Base-by-base conservation (phyloP, 495 filamentous ascomycete species). In the Lindgomyces ingoldianus region DNA sequence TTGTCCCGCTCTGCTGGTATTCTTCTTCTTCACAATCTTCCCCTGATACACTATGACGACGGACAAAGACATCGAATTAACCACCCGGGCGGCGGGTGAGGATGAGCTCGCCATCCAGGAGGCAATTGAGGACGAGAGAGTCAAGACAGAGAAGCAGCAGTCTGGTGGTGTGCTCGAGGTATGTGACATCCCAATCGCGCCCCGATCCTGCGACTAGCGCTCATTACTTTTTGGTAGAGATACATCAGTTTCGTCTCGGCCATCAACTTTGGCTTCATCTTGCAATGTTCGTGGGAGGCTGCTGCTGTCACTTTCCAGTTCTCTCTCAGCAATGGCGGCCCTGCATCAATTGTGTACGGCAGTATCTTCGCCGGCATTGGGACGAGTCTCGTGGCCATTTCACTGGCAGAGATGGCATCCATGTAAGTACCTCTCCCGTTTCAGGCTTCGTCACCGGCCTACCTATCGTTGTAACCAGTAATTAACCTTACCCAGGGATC, bases 371-470 rank as follows among this genome's bases (percentile, higher is more conserved):
- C 62, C 14, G 56, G 41, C 11, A 36, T 73, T n/a, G 75, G 75
- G 3, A 53, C 67, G 11, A 67, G 62, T 3, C 65, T 68, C 1
- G 48, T 74, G n/a, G 69, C 73, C 18, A 56, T 60, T 1, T 74
- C 74, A 9, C 45, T 77, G 27, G 74, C 62, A 2, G 75, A 77
- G 57, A 70, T 77, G 74, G 73, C 74, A 14, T 74, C 72, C 19
- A 75, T 77, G 68, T 74, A 68, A 36, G 61, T 51, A 8, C 41
- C 3, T 19, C 18, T 25, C 29, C 25, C 33, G n/a, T 36, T n/a
- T 14, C 42, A 10, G 16, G 3, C n/a, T 49, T 36, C 33, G 19
- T 55, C 19, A 19, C 21, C 1, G 22, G 12, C 53, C 12, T 27
- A 39, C 3, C 8, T 21, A 18, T n/a, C 16, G 24, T 42, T 19